Evolutionary conservation across 2,329 filamentous ascomycete species (phyloP).

Genomic region (Aspergillus pseudoterreus): DNA sequence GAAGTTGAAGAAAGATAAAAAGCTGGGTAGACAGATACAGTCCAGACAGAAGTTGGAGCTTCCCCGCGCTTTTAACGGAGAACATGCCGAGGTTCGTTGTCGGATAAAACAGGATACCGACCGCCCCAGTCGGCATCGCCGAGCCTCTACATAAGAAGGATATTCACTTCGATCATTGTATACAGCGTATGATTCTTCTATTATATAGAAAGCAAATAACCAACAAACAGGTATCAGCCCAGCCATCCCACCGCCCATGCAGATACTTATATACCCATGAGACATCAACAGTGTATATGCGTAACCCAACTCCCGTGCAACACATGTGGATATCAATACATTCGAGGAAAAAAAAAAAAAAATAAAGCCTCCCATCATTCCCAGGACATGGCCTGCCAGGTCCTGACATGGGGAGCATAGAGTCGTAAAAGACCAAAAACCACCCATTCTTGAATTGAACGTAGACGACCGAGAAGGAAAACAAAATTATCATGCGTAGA

Average conservation of each 20-base stretch:
- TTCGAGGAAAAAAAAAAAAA: no score
- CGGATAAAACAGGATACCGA: constrained; percentile 9
- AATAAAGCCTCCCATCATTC: no score
- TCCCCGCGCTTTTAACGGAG: constrained; percentile 3
- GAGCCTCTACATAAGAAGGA: neutral
- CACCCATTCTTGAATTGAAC: neutral
- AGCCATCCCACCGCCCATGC: neutral
- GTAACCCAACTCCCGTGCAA: neutral
- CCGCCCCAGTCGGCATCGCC: neutral
- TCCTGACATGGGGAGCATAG: no score
- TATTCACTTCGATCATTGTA: neutral
- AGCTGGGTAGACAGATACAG: neutral
- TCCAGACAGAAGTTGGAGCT: neutral
- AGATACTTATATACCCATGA: neutral
- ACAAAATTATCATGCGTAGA: neutral
- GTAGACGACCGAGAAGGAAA: neutral
- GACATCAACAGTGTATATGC: neutral
- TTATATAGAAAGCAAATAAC: constrained; percentile 6
- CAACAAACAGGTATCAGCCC: neutral
- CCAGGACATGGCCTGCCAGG: no score
- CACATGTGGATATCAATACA: neutral
- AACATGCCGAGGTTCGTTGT: constrained; percentile 14
- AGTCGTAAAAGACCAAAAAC: no score
- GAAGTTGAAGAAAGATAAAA: neutral
- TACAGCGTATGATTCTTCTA: neutral